phyloP scores from a whole-genome alignment of 257 asterid genomes.

The Perilla frutescens region DNA sequence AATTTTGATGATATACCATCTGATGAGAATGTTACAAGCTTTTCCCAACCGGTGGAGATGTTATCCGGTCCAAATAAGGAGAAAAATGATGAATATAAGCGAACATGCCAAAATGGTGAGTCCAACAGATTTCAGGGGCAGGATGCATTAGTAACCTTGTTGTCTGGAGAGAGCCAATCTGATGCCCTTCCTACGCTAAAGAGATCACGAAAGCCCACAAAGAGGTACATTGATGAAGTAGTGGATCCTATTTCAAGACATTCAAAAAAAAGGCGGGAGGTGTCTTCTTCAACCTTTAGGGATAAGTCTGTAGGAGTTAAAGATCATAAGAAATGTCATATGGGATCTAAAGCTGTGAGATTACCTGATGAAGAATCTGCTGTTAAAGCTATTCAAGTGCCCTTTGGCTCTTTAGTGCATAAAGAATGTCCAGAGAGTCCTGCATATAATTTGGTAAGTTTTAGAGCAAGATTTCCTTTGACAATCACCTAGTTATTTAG shows the following conservation, averaged over 20 bases:
- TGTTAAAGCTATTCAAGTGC: slow-evolving; percentile 89
- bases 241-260: slow-evolving; percentile 52
- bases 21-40: slow-evolving; percentile 50
- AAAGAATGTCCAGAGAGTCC: slow-evolving; percentile 55
- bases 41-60: slow-evolving; percentile 45
- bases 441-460: slow-evolving; percentile 41
- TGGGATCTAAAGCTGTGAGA: slow-evolving; percentile 47
- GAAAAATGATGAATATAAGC: slow-evolving; percentile 41
- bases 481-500: not conserved
- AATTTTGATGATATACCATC: slow-evolving; percentile 51
- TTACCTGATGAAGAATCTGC: slow-evolving; percentile 60
- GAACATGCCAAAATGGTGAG: slow-evolving; percentile 35
- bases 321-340: slow-evolving; percentile 53
- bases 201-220: slow-evolving; percentile 92
- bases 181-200: slow-evolving; percentile 53
- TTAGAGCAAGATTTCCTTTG: slow-evolving; percentile 14
- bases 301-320: slow-evolving; percentile 50
- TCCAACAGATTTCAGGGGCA: slow-evolving; percentile 33
- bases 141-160: slow-evolving; percentile 35
- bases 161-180: slow-evolving; percentile 32
- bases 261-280: slow-evolving; percentile 50
- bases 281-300: slow-evolving; percentile 50
- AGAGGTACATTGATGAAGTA: slow-evolving; percentile 86
- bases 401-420: slow-evolving; percentile 72
- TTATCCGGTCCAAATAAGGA: slow-evolving; percentile 42